Evolutionary conservation across 2,329 filamentous ascomycete genomes (phyloP), one percentile per base, ranked within the genome.

Genomic region (Didymella sp.): DNA sequence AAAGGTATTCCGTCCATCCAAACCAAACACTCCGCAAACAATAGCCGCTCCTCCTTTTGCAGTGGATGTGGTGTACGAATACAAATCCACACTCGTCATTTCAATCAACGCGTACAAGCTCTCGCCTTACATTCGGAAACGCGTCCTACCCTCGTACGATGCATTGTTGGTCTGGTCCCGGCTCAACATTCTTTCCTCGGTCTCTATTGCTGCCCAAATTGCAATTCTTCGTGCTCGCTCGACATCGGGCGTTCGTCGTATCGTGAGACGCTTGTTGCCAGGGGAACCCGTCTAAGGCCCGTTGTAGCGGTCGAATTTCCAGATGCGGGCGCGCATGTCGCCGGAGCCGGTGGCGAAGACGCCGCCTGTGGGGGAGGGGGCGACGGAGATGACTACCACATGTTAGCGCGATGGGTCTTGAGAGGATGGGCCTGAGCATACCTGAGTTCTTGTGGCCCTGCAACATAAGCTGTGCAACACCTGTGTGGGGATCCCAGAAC

Each of bases 361-460:
- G 62, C 88, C 87, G 56, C 92, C 93, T 33, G 86, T 88, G 15
- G 95, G 95, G 77, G 92, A 96, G 21, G 95, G 95, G 1, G 95
- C 94, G 49, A 99, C 95, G 2, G 93, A 97, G 70, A 98, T 98
- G 68, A 99, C 95, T 87, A 66, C 51, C 58, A 38, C 45, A 2
- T 12, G 49, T 73, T 63, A 73, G 68, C 44, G 48, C 25, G 9
- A 5, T 4, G n/a, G 9, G 15, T 4, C 1, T 6, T 8, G 15
- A 12, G 40, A 7, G 17, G 13, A 6, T 22, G 28, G 22, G 38
- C 17, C 1, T 11, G 4, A n/a, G 78, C 82, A 70, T 76, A 87
- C 86, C 85, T 11, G 92, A 96, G 79, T 98, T 98, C 84, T 98
- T 98, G 77, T 99, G 95, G 24, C 95, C 95, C 78, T 98, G 95